Base-by-base conservation (phyloP, 331 rosid genomes). In the Prunus yedoensis region DNA sequence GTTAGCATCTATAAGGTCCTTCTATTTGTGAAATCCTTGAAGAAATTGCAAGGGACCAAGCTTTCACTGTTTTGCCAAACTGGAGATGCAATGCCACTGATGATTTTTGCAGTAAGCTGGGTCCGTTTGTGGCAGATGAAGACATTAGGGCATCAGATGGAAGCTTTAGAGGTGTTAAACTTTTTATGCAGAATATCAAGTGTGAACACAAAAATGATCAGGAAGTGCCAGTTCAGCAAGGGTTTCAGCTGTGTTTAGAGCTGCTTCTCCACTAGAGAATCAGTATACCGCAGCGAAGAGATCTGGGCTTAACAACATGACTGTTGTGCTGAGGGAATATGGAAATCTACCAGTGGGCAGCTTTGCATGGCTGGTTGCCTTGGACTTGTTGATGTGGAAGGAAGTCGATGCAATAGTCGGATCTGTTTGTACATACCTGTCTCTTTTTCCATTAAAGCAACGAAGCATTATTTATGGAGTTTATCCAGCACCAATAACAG, bases 321-420 rank as follows among this genome's bases (percentile, higher is more conserved):
- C 96, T 57, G 85, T 92, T 80, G 88, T 18, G 83, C 91, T 3
- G 99, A 94, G 81, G 99, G 99, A 68, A 71, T 89, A 17, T 94
- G 97, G 99, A 94, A 89, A 66, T 78, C 96, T 66, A 81, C 96
- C 30, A 90, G 88, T 17, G 91, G 97, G 54, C 96, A 92, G 80
- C 99, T 94, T 70, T 94, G 97, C 88, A 94, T 94, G 99, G 84
- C 85, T 79, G 96, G 97, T 70, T 94, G 99, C 86, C 80, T 78
- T 69, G 96, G 96, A 71, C 71, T 78, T 51, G 73, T 81, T 68
- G 84, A 84, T 74, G 84, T 78, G 25, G 87, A 86, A 77, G 82
- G 82, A 71, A 77, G 79, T 61, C 71, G 9, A 74, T 94, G 96
- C 86, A 79, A 84, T 77, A 84, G 87, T 52, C 86, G 93, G 79